Evolutionary conservation across 2,329 filamentous ascomycete genomes (phyloP).

Genomic region (Penicillium rolfsii): DNA sequence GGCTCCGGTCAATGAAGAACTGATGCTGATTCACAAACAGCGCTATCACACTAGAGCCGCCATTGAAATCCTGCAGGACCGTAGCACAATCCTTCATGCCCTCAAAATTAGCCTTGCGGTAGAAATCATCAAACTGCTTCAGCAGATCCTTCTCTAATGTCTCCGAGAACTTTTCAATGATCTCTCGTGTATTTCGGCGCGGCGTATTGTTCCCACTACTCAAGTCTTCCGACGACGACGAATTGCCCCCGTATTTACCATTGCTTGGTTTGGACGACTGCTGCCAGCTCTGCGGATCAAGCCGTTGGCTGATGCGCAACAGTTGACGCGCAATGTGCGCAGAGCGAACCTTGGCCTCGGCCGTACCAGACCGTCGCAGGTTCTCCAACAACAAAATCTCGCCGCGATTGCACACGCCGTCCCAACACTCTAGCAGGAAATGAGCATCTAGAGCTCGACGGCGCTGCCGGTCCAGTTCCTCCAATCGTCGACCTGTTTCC

Average conservation of each 20-base stretch:
- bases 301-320: slow-evolving; percentile 87
- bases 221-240: slow-evolving; percentile 43
- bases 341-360: slow-evolving; percentile 90
- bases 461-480: slow-evolving; percentile 91
- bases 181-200: slow-evolving; percentile 72
- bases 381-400: slow-evolving; percentile 86
- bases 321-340: slow-evolving; percentile 92
- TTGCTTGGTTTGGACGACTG: slow-evolving; percentile 56
- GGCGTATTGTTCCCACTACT: slow-evolving; percentile 49
- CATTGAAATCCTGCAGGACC: slow-evolving; percentile 93
- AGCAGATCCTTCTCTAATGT: slow-evolving; percentile 92
- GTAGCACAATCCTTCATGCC: slow-evolving; percentile 97
- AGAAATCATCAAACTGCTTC: slow-evolving; percentile 97
- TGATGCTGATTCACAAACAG: slow-evolving; percentile 98
- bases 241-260: slow-evolving; percentile 43
- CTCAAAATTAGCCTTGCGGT: slow-evolving; percentile 90
- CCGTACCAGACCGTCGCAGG: slow-evolving; percentile 78
- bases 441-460: slow-evolving; percentile 88
- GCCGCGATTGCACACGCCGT: slow-evolving; percentile 88
- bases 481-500: slow-evolving; percentile 88
- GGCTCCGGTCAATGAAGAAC: slow-evolving; percentile 96
- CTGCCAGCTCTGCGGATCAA: slow-evolving; percentile 77
- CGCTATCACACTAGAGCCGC: slow-evolving; percentile 91
- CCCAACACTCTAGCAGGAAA: slow-evolving; percentile 95
- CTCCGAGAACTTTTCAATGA: slow-evolving; percentile 96